Conservation (phyloP, 192 early-diverging fungal species). For the Diversispora epigaea region DNA sequence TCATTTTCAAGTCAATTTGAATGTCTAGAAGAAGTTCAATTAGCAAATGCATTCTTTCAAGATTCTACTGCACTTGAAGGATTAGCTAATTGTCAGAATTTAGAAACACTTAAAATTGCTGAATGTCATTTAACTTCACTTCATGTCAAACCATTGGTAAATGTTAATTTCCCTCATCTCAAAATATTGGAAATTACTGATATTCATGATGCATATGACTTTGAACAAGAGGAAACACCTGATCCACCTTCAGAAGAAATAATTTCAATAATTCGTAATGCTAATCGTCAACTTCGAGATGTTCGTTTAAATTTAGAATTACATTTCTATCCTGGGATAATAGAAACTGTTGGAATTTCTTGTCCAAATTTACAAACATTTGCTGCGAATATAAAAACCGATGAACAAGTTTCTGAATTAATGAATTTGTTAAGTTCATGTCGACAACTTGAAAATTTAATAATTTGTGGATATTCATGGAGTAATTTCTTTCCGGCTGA, state of each 20-base stretch:
- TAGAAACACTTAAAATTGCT: not conserved
- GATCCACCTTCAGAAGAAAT: not conserved
- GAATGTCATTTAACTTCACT: not conserved
- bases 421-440: conserved; percentile 17
- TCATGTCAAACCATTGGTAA: not conserved
- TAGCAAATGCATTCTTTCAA: not conserved
- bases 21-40: not conserved
- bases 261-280: not conserved
- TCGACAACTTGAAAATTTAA: not conserved
- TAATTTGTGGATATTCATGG: not conserved
- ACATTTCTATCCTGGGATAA: conserved; percentile 12
- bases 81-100: conserved; percentile 11
- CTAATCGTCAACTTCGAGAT: not conserved
- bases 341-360: not conserved
- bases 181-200: conserved; percentile 11
- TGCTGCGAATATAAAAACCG: conserved; percentile 3
- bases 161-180: not conserved
- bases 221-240: not conserved
- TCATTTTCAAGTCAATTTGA: not conserved
- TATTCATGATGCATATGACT: not conserved
- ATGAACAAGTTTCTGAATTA: conserved; percentile 5
- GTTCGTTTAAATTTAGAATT: conserved; percentile 21
- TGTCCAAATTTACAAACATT: conserved; percentile 13
- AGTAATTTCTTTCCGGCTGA: not conserved
- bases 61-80: not conserved